phyloP scores from a whole-genome alignment of 176 grass and related monocot genomes.

The Aechmea fasciata region DNA sequence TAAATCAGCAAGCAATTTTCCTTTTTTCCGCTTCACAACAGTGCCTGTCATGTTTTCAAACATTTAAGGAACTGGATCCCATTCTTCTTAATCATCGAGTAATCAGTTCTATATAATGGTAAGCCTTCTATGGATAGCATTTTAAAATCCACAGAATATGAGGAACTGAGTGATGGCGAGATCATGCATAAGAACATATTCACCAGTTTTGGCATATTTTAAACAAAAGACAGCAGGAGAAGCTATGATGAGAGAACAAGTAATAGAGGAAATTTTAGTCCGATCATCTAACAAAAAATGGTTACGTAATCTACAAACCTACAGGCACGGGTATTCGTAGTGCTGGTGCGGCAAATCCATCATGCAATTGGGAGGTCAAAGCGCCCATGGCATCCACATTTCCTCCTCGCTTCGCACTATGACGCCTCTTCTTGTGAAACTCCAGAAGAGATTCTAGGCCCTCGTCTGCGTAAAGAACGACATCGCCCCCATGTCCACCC shows the following conservation, averaged over 20 bases:
- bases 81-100: neutral
- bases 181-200: neutral
- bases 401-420: conserved; percentile 68
- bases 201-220: neutral
- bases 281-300: no score
- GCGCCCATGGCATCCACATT: conserved; percentile 69
- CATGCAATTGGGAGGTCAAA: conserved; percentile 67
- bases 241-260: no score
- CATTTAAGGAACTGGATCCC: neutral
- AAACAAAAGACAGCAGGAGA: no score
- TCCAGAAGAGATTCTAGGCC: conserved; percentile 54
- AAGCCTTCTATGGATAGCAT: no score
- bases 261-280: no score
- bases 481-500: conserved; percentile 85
- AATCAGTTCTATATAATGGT: neutral
- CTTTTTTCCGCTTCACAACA: conserved; percentile 83
- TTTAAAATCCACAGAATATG: neutral
- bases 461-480: conserved; percentile 74
- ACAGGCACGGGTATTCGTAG: conserved; percentile 86
- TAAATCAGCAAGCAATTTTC: conserved; percentile 74
- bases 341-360: conserved; percentile 48
- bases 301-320: conserved; percentile 44
- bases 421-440: conserved; percentile 72
- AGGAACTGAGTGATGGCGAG: neutral
- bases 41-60: conserved; percentile 47